Conservation (phyloP, 2,329 filamentous ascomycete genomes). For the Diaporthe sp. region DNA sequence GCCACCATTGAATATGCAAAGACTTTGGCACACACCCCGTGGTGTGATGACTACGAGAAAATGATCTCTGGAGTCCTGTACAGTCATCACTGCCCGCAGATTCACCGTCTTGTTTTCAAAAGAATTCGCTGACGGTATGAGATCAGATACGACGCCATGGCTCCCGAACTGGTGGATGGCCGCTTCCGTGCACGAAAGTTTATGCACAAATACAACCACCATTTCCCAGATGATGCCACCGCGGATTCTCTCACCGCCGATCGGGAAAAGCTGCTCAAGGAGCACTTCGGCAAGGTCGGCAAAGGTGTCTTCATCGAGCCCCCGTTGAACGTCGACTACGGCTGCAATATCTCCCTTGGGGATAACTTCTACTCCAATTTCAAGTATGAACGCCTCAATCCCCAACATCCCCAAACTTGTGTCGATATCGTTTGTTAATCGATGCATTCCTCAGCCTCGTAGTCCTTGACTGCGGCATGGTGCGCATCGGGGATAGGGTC, state of each 20-base stretch:
- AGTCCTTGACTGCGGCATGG: conserved; percentile 80
- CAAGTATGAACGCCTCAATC: conserved; percentile 52
- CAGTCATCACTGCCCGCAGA: conserved; percentile 41
- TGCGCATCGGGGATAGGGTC: conserved; percentile 78
- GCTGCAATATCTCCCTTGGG: conserved; percentile 74
- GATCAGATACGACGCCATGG: conserved; percentile 64
- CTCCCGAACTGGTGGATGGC: conserved; percentile 62
- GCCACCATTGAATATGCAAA: conserved; percentile 61
- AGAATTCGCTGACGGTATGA: neutral
- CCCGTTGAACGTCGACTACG: conserved; percentile 75
- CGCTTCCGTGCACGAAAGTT: conserved; percentile 69
- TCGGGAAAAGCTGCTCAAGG: conserved; percentile 61
- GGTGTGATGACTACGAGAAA: conserved; percentile 73
- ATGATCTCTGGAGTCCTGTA: conserved; percentile 76
- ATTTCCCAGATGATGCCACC: conserved; percentile 64
- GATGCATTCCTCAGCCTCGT: conserved; percentile 57
- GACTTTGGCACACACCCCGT: conserved; percentile 65
- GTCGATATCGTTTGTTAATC: conserved; percentile 55
- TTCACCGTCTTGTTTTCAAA: neutral
- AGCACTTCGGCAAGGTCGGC: conserved; percentile 65
- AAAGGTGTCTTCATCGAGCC: conserved; percentile 71
- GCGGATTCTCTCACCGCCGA: conserved; percentile 55
- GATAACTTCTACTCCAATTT: conserved; percentile 76
- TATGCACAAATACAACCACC: conserved; percentile 71
- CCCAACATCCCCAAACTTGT: neutral